phyloP scores from a whole-genome alignment of 2,329 filamentous ascomycete species.

The Exophiala dermatitidis region DNA sequence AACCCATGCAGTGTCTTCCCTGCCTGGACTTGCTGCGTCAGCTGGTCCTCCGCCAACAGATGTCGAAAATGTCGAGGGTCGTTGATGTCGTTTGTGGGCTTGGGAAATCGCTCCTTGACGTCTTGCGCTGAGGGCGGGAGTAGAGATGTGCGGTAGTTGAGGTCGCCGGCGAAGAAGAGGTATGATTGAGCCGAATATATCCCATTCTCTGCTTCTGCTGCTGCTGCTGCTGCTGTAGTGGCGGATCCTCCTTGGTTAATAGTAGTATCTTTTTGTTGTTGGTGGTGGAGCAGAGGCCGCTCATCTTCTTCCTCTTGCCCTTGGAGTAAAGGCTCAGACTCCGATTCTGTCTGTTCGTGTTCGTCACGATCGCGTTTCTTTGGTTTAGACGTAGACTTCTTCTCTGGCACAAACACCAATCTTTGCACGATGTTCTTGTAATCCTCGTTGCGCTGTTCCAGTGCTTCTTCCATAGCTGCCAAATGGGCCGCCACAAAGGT shows the following conservation, averaged over 20 bases:
- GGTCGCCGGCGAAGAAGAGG: conserved; percentile 80
- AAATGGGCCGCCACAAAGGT: conserved; percentile 87
- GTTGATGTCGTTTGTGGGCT: conserved; percentile 44
- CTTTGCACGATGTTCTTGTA: conserved; percentile 78
- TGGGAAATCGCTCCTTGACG: conserved; percentile 55
- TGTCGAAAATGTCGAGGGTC: conserved; percentile 57
- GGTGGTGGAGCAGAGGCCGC: too few relatives aligned
- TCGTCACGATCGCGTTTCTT: not conserved
- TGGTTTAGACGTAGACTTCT: not conserved
- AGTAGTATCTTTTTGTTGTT: too few relatives aligned
- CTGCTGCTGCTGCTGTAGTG: too few relatives aligned
- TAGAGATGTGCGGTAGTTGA: conserved; percentile 85
- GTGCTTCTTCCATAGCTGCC: conserved; percentile 75
- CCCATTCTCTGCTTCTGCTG: conserved; percentile 23
- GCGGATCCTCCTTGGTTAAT: too few relatives aligned
- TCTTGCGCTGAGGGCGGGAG: conserved; percentile 51
- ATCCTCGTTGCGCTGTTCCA: conserved; percentile 71
- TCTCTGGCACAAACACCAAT: conserved; percentile 57
- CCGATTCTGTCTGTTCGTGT: conserved; percentile 37
- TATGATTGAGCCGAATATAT: conserved; percentile 70
- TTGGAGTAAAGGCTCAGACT: conserved; percentile 29
- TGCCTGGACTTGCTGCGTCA: conserved; percentile 61
- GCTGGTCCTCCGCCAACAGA: conserved; percentile 70
- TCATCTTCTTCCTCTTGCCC: not conserved
- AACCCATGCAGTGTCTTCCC: conserved; percentile 71